Evolutionary conservation across 495 filamentous ascomycete species (phyloP).

Genomic region (Tuber magnatum): DNA sequence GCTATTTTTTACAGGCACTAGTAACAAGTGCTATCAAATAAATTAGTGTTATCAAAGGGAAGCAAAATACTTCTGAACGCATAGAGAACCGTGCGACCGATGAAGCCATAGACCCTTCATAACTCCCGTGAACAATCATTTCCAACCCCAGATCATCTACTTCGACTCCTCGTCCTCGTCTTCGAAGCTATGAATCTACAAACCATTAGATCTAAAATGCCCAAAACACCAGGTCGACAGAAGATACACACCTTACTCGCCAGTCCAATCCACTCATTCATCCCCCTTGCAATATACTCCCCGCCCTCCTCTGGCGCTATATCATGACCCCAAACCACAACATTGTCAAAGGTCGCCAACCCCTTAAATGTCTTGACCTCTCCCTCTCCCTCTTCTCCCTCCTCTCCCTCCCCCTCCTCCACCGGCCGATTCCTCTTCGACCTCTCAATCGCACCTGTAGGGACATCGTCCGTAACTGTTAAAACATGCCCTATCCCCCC

Average conservation of each 20-base stretch:
- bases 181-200: background rate
- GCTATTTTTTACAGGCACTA: background rate
- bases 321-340: constrained; percentile 81
- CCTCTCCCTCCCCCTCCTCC: constrained; percentile 43
- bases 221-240: background rate
- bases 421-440: constrained; percentile 40
- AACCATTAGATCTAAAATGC: background rate
- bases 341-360: constrained; percentile 61
- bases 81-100: background rate
- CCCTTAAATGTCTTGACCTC: constrained; percentile 58
- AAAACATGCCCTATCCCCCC: constrained; percentile 35
- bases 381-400: constrained; percentile 47
- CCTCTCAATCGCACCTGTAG: constrained; percentile 1
- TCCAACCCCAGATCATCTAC: background rate
- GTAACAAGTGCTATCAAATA: background rate
- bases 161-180: background rate
- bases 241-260: constrained; percentile 50
- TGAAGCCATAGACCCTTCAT: background rate
- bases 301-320: constrained; percentile 44
- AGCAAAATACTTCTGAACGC: background rate
- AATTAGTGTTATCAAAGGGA: background rate
- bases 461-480: constrained; percentile 29
- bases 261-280: constrained; percentile 80
- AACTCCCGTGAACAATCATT: background rate
- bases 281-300: constrained; percentile 55